Evolutionary conservation across 441 rosid genomes (phyloP).

Genomic region (Gossypium davidsonii): DNA sequence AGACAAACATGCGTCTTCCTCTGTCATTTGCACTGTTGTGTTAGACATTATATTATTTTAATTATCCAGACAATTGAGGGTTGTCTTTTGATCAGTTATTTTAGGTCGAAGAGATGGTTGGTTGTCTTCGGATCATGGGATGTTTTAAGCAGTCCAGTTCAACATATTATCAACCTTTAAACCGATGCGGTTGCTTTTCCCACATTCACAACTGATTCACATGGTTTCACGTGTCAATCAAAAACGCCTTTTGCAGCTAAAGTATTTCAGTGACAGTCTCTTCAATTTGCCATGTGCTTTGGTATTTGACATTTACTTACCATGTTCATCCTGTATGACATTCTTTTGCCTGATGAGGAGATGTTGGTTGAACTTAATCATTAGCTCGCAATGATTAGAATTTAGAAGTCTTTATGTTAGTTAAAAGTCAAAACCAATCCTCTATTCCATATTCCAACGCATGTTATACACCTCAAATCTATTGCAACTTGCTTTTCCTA

Average conservation of each 20-base stretch:
- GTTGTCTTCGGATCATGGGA: not conserved
- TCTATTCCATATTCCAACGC: slow-evolving; percentile 16
- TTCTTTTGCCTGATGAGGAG: not conserved
- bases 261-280: not conserved
- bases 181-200: not conserved
- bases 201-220: not conserved
- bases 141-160: not conserved
- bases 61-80: not conserved
- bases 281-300: slow-evolving; percentile 3
- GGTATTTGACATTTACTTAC: not conserved
- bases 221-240: slow-evolving; percentile 2
- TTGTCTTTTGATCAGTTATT: not conserved
- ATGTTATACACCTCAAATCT: slow-evolving; percentile 32
- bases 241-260: not conserved
- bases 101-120: not conserved
- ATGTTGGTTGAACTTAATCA: not conserved
- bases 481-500: not conserved
- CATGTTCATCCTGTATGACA: not conserved
- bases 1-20: not conserved
- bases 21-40: not conserved
- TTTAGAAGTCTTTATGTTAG: slow-evolving; percentile 16
- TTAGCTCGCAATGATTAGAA: slow-evolving; percentile 8
- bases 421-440: slow-evolving; percentile 10
- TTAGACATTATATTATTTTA: not conserved
- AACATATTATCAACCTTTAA: not conserved